Conservation (phyloP, 1,284 basidiomycete species). For the Polyporus tsugae region DNA sequence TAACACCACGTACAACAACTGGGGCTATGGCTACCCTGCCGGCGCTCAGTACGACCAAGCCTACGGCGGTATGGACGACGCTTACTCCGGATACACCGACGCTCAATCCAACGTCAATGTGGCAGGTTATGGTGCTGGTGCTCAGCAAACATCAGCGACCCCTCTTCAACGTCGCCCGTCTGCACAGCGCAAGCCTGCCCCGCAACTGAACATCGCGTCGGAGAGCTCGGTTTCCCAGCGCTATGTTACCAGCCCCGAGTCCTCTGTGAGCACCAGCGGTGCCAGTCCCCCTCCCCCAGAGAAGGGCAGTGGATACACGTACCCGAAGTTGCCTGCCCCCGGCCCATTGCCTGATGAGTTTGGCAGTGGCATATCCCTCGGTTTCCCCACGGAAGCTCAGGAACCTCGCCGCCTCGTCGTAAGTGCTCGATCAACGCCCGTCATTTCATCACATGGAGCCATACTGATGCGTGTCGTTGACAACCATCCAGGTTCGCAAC, state of each 20-base stretch:
- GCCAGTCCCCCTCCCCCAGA: constrained; percentile 25
- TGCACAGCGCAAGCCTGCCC: constrained; percentile 38
- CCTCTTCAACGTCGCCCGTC: constrained; percentile 27
- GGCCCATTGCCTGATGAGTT: constrained; percentile 40
- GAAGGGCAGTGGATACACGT: constrained; percentile 7
- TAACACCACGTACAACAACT: constrained; percentile 28
- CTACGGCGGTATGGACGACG: constrained; percentile 25
- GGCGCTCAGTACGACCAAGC: constrained; percentile 24
- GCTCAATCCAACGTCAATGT: constrained; percentile 8
- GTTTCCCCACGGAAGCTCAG: constrained; percentile 8
- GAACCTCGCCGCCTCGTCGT: constrained; percentile 36
- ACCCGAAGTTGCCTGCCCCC: constrained; percentile 14
- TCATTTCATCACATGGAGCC: not conserved
- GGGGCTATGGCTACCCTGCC: constrained; percentile 20
- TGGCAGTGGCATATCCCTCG: constrained; percentile 27
- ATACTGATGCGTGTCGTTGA: constrained; percentile 5
- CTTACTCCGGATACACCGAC: constrained; percentile 8
- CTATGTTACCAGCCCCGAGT: constrained; percentile 19
- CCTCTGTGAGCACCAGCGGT: constrained; percentile 11
- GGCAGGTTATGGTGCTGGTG: constrained; percentile 27
- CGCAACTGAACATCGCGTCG: constrained; percentile 34
- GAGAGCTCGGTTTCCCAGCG: constrained; percentile 21
- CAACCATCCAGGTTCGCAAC: constrained; percentile 34
- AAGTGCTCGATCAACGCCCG: constrained; percentile 13
- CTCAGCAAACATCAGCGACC: constrained; percentile 14